Base-by-base conservation (phyloP, 2,329 filamentous ascomycete species). In the Botrytis porri region DNA sequence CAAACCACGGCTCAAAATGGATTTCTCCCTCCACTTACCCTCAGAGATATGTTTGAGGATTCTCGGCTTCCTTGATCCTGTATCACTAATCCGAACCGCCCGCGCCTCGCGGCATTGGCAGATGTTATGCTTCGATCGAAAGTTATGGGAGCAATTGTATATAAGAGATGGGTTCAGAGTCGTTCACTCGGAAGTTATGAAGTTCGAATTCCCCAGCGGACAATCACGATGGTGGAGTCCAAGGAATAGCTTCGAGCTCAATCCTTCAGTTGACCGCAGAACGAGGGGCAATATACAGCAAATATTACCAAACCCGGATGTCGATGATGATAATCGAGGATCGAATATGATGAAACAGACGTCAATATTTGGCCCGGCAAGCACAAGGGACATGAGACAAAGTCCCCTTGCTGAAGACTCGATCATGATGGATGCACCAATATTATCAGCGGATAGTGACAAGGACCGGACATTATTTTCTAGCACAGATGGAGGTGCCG, bases 41-140 rank as follows among this genome's bases (percentile, higher is more conserved):
- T 90, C 93, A 39, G 96, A 99, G 81, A 92, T 99, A 78, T 97
- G 94, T 74, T 90, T 96, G 62, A 92, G 97, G 79, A 92, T 98
- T 62, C 90, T 99, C 61, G 91, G 92, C 25, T 96, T 94, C 80
- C 90, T 99, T 67, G 92, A 95, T 71, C 92, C 94, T 0, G 82
- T 89, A 41, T 96, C 94, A 0, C 86, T 99, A 57, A 86, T 98
- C 73, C 89, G 88, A 67, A 93, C 95, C 3, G 93, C 94, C 0
- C 88, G 89, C 62, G 90, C 94, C 25, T 98, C 94, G 51, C 90
- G 90, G 64, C 86, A 90, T 75, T 99, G 96, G 95, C 91, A 95
- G 75, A 86, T 88, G 29, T 86, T 96, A 29, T 91, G 95, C 9
- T 83, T 94, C 69, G 96, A 99, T 81, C 89, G 93, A 48, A 92